phyloP scores from a whole-genome alignment of 257 asterid genomes.

The Craterostigma plantagineum region DNA sequence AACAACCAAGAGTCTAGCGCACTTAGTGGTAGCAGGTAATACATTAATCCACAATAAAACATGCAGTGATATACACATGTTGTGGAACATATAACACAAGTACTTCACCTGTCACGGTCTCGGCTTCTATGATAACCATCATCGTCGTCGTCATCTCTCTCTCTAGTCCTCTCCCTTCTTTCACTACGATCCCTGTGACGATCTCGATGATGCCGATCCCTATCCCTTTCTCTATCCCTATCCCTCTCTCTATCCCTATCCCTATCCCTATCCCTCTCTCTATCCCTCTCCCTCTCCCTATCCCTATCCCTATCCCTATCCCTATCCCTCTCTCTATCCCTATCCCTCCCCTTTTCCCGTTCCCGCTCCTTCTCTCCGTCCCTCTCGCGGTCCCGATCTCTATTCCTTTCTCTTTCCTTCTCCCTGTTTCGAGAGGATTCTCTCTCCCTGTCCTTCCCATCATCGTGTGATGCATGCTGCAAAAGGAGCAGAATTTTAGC shows the following conservation, averaged over 20 bases:
- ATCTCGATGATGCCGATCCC: conserved; percentile 50
- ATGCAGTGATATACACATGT: not conserved
- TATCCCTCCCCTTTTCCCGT: conserved; percentile 21
- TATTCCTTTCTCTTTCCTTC: conserved; percentile 22
- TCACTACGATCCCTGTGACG: conserved; percentile 59
- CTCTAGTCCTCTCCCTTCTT: conserved; percentile 64
- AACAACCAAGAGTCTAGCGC: not conserved
- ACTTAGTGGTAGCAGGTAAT: conserved; percentile 1
- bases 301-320: conserved; percentile 34
- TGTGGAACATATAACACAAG: not conserved
- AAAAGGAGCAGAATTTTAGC: not conserved
- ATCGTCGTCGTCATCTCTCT: conserved; percentile 49
- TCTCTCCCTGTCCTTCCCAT: conserved; percentile 23
- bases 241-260: too few species aligned
- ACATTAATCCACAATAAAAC: conserved; percentile 3
- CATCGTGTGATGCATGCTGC: conserved; percentile 1
- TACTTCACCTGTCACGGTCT: conserved; percentile 52
- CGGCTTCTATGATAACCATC: conserved; percentile 47
- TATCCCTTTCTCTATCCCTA: too few species aligned
- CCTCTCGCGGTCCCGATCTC: conserved; percentile 19
- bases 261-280: too few species aligned
- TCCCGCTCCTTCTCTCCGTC: conserved; percentile 20
- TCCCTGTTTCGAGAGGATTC: conserved; percentile 12
- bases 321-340: conserved; percentile 14
- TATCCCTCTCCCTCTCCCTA: too few species aligned